These are phyloP conservation scores for Penicillium sclerotiorum DNA, from an alignment of 2,329 filamentous ascomycete genomes.

Conservation along the genomic window DNA sequence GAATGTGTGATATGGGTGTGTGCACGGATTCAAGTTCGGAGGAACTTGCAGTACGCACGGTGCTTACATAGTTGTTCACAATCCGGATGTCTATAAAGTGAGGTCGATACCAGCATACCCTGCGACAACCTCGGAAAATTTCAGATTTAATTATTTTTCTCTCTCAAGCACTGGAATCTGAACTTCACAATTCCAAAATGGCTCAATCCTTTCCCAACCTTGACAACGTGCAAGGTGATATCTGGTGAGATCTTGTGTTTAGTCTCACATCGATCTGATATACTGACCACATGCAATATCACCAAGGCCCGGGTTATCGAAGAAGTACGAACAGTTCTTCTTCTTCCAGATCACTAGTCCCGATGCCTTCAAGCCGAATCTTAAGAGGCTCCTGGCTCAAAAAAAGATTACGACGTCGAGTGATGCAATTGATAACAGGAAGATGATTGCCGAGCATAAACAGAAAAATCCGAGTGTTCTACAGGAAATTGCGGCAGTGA, in stretches of 20 bases:
- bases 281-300: not conserved
- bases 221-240: conserved; percentile 1
- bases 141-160: too few species aligned
- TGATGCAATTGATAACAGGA: not conserved
- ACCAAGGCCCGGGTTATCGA: conserved; percentile 1
- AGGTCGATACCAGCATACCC: too few species aligned
- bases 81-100: too few species aligned
- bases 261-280: too few species aligned
- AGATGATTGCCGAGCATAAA: not conserved
- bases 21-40: too few species aligned
- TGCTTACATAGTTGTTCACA: too few species aligned
- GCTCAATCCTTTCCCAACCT: not conserved
- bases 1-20: too few species aligned
- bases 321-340: not conserved
- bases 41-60: too few species aligned
- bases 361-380: not conserved
- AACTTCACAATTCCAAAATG: not conserved
- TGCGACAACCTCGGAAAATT: too few species aligned
- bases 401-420: not conserved
- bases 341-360: not conserved
- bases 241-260: not conserved
- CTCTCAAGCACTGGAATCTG: too few species aligned
- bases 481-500: not conserved
- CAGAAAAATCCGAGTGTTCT: not conserved
- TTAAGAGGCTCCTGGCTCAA: not conserved